Conservation (phyloP, 495 filamentous ascomycete genomes). For the Cairneyella variabilis region DNA sequence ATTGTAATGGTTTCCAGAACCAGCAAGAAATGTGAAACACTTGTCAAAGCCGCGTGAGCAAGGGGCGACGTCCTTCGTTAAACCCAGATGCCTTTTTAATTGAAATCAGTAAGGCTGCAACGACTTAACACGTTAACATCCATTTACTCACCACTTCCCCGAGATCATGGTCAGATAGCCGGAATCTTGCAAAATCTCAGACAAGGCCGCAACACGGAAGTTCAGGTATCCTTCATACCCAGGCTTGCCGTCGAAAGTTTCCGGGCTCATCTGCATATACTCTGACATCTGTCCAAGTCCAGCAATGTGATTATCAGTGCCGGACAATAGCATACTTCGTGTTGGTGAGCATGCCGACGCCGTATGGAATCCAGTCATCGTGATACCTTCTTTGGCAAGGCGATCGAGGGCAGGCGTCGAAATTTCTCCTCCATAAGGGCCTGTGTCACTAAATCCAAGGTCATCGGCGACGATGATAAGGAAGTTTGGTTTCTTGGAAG, state of each 20-base stretch:
- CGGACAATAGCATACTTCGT: conserved; percentile 54
- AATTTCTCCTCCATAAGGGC: conserved; percentile 60
- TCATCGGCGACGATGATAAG: too few species aligned
- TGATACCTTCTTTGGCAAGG: conserved; percentile 49
- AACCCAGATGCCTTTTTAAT: conserved; percentile 37
- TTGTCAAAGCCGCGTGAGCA: conserved; percentile 41
- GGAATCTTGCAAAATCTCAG: conserved; percentile 55
- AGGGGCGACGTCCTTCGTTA: conserved; percentile 37
- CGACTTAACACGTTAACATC: background rate
- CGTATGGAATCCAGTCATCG: conserved; percentile 61
- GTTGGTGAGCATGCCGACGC: conserved; percentile 62
- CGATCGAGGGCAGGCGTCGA: conserved; percentile 56
- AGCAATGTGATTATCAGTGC: conserved; percentile 50
- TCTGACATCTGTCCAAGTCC: conserved; percentile 44
- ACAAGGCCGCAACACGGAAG: conserved; percentile 54
- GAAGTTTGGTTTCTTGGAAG: too few species aligned
- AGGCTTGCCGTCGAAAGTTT: conserved; percentile 43
- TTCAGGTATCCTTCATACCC: conserved; percentile 66
- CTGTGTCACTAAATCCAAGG: conserved; percentile 60
- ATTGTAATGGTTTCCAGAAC: conserved; percentile 55
- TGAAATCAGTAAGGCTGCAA: background rate
- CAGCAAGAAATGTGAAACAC: conserved; percentile 39
- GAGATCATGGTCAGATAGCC: conserved; percentile 61
- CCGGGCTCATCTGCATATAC: conserved; percentile 10
- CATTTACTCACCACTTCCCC: conserved; percentile 64